Conservation (phyloP, 352 stramenopile genomes). For the Phytophthora sojae region DNA sequence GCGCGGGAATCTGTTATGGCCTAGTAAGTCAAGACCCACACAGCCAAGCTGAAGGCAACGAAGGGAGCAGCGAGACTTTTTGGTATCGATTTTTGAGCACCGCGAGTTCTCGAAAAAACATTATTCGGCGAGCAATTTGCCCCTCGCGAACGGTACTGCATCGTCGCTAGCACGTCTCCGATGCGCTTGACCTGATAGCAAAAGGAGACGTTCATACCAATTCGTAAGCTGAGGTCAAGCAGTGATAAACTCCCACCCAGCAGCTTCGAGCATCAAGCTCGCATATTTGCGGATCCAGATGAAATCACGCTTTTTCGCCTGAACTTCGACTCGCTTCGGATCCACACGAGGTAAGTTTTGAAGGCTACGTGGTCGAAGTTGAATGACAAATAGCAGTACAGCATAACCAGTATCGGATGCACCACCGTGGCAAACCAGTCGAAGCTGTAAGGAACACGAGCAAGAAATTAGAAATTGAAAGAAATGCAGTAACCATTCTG, state of each 20-base stretch:
- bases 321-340: constrained; percentile 32
- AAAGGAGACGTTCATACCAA: constrained; percentile 30
- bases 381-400: constrained; percentile 26
- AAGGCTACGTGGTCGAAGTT: constrained; percentile 25
- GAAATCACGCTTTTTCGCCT: constrained; percentile 27
- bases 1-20: background rate
- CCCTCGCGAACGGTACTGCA: background rate
- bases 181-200: constrained; percentile 24
- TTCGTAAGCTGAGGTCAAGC: constrained; percentile 18
- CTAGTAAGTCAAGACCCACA: background rate
- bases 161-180: background rate
- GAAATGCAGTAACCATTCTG: too few species aligned
- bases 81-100: constrained; percentile 7
- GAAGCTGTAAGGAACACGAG: constrained; percentile 12
- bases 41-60: background rate
- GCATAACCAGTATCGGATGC: constrained; percentile 21
- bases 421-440: constrained; percentile 27
- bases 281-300: constrained; percentile 4
- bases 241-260: constrained; percentile 8
- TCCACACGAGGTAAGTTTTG: constrained; percentile 16
- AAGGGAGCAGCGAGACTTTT: constrained; percentile 8
- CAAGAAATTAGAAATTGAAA: too few species aligned
- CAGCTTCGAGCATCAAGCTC: constrained; percentile 27
- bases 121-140: too few species aligned
- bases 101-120: too few species aligned